phyloP scores from a whole-genome alignment of 2,329 filamentous ascomycete species.

The Lecanoromycetidae sp. region DNA sequence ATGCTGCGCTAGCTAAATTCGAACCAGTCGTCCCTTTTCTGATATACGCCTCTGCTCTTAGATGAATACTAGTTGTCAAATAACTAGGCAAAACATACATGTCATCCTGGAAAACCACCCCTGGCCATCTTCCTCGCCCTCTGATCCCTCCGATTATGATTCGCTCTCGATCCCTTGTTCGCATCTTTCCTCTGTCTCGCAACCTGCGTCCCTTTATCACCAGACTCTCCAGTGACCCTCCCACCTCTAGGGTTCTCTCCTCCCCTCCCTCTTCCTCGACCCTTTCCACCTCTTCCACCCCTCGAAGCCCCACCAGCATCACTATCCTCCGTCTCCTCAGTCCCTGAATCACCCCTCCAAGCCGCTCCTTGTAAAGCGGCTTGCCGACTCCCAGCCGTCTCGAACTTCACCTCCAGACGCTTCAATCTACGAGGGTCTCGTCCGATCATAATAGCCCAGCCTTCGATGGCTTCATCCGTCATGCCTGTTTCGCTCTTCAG shows the following conservation, averaged over 20 bases:
- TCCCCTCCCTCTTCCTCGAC: constrained; percentile 37
- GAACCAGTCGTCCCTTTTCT: too few relatives aligned
- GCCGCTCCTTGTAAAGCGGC: constrained; percentile 12
- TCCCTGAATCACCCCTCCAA: constrained; percentile 19
- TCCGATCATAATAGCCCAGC: constrained; percentile 78
- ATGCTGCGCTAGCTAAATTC: too few relatives aligned
- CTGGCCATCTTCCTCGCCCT: constrained; percentile 50
- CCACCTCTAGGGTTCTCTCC: constrained; percentile 39
- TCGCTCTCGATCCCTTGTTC: constrained; percentile 68
- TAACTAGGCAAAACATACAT: too few relatives aligned
- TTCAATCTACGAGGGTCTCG: constrained; percentile 58
- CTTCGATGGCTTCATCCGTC: constrained; percentile 89
- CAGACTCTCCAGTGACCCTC: constrained; percentile 51
- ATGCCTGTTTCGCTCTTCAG: constrained; percentile 69
- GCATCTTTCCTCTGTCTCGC: constrained; percentile 68
- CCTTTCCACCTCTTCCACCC: constrained; percentile 38
- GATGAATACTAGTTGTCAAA: too few relatives aligned
- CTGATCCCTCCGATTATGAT: constrained; percentile 72
- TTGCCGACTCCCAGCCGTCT: constrained; percentile 1
- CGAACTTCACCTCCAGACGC: constrained; percentile 58
- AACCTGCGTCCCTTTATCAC: constrained; percentile 58
- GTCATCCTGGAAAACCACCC: constrained; percentile 31
- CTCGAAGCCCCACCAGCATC: constrained; percentile 17
- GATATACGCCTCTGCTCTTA: too few relatives aligned
- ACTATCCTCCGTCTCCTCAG: constrained; percentile 12